phyloP scores from a whole-genome alignment of 1,284 basidiomycete species.

The Takashimella koratensis region DNA sequence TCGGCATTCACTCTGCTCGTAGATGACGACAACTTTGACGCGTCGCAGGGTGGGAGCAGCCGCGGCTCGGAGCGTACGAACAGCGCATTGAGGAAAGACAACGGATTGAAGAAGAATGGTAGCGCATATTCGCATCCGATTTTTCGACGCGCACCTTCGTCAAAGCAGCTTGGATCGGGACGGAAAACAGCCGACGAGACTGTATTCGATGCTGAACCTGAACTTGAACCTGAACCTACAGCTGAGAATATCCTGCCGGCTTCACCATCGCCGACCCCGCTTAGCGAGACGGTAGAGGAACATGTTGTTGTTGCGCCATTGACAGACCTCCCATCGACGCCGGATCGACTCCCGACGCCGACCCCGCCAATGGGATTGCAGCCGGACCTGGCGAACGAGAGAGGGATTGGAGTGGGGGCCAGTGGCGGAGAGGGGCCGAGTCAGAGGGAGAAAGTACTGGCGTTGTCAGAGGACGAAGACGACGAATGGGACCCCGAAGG shows the following conservation, averaged over 20 bases:
- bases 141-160: not conserved
- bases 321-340: not conserved
- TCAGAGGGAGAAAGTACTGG: slow-evolving; percentile 14
- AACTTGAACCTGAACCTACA: not conserved
- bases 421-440: not conserved
- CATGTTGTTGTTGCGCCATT: not conserved
- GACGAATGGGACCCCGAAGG: slow-evolving; percentile 40
- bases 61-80: too few relatives aligned
- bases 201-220: not conserved
- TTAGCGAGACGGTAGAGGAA: not conserved
- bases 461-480: slow-evolving; percentile 32
- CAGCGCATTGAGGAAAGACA: not conserved
- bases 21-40: not conserved
- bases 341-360: not conserved
- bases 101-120: not conserved
- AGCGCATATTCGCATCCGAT: not conserved
- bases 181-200: not conserved
- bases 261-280: not conserved
- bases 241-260: not conserved
- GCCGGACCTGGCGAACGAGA: slow-evolving; percentile 1
- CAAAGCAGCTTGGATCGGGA: not conserved
- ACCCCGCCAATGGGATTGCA: not conserved
- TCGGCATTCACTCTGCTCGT: not conserved
- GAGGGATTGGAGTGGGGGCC: not conserved
- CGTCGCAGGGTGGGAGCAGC: too few relatives aligned